Conservation (phyloP, 1,284 basidiomycete species). For the Fomitiporia mediterranea region DNA sequence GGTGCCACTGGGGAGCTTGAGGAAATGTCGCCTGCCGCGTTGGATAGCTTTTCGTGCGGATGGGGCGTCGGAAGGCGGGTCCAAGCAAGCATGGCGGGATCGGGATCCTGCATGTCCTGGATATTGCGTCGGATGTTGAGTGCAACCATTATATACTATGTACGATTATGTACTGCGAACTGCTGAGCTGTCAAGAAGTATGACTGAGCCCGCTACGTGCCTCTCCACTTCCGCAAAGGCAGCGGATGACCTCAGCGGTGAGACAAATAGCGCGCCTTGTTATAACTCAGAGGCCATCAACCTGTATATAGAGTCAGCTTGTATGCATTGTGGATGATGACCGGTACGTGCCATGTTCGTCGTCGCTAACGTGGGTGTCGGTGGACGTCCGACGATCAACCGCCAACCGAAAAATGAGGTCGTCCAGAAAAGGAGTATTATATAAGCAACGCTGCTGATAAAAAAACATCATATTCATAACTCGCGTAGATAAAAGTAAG, state of each 20-base stretch:
- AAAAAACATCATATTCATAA: too few species aligned
- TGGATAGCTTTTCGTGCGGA: neutral
- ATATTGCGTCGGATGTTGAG: neutral
- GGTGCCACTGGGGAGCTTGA: neutral
- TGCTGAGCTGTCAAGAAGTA: neutral
- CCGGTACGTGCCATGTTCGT: conserved; percentile 1
- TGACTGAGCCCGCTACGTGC: neutral
- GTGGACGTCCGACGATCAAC: neutral
- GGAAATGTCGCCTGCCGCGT: neutral
- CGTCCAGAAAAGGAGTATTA: neutral
- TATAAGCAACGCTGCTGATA: neutral
- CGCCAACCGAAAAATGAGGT: neutral
- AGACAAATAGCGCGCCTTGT: neutral
- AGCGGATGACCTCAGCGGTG: conserved; percentile 3
- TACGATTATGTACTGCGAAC: neutral
- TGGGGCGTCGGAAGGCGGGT: conserved; percentile 17
- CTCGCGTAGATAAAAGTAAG: too few species aligned
- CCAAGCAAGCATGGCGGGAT: conserved; percentile 16
- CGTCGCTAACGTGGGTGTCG: conserved; percentile 5
- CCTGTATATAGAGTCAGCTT: neutral
- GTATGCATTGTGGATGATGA: neutral
- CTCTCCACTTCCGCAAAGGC: conserved; percentile 5
- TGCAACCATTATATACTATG: neutral
- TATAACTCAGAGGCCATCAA: neutral
- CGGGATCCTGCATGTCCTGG: neutral